phyloP scores from a whole-genome alignment of 2,329 filamentous ascomycete genomes.

The Colletotrichum sp. region DNA sequence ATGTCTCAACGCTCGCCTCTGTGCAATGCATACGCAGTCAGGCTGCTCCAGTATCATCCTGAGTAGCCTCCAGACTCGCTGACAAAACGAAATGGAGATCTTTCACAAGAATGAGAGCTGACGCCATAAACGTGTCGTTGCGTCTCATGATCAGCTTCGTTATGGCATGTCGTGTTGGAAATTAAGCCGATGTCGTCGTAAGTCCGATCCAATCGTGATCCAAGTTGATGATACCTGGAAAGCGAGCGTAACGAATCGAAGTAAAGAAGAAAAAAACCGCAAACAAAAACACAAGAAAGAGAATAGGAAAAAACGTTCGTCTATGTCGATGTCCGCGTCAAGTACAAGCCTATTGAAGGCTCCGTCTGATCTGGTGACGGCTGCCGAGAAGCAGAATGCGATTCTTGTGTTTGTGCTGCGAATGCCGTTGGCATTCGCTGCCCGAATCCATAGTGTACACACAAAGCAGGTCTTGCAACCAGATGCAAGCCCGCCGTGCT shows the following conservation, averaged over 20 bases:
- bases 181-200: slow-evolving; percentile 11
- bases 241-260: slow-evolving; percentile 12
- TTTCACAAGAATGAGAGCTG: neutral
- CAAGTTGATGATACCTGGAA: neutral
- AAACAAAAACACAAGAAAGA: neutral
- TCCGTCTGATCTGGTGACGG: slow-evolving; percentile 20
- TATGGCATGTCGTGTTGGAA: slow-evolving; percentile 5
- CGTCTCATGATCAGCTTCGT: slow-evolving; percentile 17
- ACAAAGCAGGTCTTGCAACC: slow-evolving; percentile 25
- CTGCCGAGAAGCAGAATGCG: slow-evolving; percentile 22
- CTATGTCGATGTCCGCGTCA: slow-evolving; percentile 23
- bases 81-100: neutral
- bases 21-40: slow-evolving; percentile 5
- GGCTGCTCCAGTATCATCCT: neutral
- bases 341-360: slow-evolving; percentile 23
- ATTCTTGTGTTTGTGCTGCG: slow-evolving; percentile 20
- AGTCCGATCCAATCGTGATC: slow-evolving; percentile 15
- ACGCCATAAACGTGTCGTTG: slow-evolving; percentile 1
- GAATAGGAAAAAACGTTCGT: slow-evolving; percentile 10
- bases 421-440: slow-evolving; percentile 20
- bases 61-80: neutral
- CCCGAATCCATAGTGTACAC: slow-evolving; percentile 23
- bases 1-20: neutral
- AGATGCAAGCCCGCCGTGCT: slow-evolving; percentile 36
- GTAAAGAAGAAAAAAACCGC: neutral